Percentiles rank a stretch among this genome's conserved stretches.
Conservation (phyloP, 768 basidiomycete species). For the Gelatoporia subvermispora region DNA sequence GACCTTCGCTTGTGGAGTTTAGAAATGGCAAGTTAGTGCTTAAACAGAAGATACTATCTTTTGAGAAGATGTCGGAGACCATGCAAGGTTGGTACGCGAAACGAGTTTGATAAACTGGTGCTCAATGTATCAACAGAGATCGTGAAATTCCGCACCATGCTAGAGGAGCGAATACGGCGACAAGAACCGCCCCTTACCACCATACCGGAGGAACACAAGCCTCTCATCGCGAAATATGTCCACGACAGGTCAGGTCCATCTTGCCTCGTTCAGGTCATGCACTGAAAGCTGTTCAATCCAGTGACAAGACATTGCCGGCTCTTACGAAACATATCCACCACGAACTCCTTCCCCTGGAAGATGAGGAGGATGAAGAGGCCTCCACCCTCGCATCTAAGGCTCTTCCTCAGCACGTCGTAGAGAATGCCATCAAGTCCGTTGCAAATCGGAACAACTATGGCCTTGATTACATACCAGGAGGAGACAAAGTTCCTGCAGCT, state of each 20-base stretch:
- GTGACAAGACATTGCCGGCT: constrained; percentile 63
- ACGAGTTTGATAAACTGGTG: neutral
- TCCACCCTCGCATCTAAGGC: constrained; percentile 25
- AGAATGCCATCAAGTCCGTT: constrained; percentile 57
- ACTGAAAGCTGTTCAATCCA: constrained; percentile 25
- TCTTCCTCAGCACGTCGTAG: constrained; percentile 45
- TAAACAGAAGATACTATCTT: constrained; percentile 68
- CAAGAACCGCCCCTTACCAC: constrained; percentile 45
- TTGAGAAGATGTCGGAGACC: constrained; percentile 79
- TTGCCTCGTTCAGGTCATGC: neutral
- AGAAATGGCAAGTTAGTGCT: constrained; percentile 75
- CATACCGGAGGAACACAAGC: constrained; percentile 66
- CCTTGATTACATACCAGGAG: constrained; percentile 43
- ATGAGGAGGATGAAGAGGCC: constrained; percentile 45
- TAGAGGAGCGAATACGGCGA: constrained; percentile 48
- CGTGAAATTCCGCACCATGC: constrained; percentile 70
- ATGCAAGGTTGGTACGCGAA: constrained; percentile 56
- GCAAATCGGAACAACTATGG: constrained; percentile 80
- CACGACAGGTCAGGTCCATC: constrained; percentile 69
- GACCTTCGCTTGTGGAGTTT: constrained; percentile 49
- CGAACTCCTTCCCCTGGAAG: constrained; percentile 58
- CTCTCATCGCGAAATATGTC: constrained; percentile 75
- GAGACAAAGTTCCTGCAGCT: constrained; percentile 53
- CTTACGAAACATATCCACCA: constrained; percentile 69
- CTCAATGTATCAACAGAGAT: constrained; percentile 44